Evolutionary conservation across 2,329 filamentous ascomycete species (phyloP), one percentile per base, ranked within the genome.

Genomic region (Epichloe baconii): DNA sequence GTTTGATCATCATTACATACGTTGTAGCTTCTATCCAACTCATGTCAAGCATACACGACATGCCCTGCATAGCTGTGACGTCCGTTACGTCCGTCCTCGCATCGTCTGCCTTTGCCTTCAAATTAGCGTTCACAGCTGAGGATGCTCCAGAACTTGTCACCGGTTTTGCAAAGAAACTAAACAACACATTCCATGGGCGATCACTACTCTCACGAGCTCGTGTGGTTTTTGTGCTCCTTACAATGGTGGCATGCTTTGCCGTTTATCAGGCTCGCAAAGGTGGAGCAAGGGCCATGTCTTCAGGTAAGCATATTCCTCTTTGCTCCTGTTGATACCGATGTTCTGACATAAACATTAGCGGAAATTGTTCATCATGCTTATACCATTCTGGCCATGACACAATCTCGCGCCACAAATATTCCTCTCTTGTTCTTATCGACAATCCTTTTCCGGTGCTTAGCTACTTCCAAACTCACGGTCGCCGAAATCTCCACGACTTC

Each of bases 141-240:
- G 93, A 97, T 65, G 86, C 90, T 0, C 90, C 91, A 0, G 93
- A 97, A 64, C 74, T 95, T 8, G 72, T 91, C 23, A 65, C 71
- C 3, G 74, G 71, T 2, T 67, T 74, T 44, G 69, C 70, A 0
- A 64, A 59, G 45, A 62, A 57, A 3, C 56, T 79, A 3, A 62
- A 71, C 14, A 64, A 70, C 8, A 57, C 67, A 4, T 67, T 73
- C 5, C 64, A 68, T 10, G 70, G 68, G 0, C 66, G 71, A 11
- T 68, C 73, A 1, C 66, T 81, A 6, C 64, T 79, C 5, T 64
- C 66, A 15, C 69, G 72, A 41, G 77, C 76, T 1, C 68, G 76
- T 5, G 62, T 73, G 8, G 70, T 79, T 2, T 2, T 82, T 50
- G 63, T 68, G 3, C 69, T 76, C 12, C 60, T 82, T 37, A 65